These are phyloP conservation scores for Erucastrum elatum DNA, from an alignment of 345 rosid species.

Conservation along the genomic window DNA sequence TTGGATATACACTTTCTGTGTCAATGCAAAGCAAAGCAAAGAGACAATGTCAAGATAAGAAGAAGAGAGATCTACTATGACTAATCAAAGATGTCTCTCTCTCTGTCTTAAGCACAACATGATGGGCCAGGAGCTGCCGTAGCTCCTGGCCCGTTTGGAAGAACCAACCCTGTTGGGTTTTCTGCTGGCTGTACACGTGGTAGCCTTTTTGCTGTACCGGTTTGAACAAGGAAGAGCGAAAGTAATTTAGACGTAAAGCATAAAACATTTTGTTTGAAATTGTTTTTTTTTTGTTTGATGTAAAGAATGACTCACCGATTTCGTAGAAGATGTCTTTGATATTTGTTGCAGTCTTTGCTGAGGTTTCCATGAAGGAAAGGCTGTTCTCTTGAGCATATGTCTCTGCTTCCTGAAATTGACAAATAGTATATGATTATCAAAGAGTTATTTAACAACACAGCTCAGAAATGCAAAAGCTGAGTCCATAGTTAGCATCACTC, in stretches of 20 bases:
- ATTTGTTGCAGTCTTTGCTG: constrained; percentile 74
- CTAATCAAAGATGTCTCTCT: constrained; percentile 29
- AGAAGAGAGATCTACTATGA: constrained; percentile 2
- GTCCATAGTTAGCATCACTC: too few species aligned
- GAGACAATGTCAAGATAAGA: too few species aligned
- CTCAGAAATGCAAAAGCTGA: neutral
- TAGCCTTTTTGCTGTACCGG: constrained; percentile 68
- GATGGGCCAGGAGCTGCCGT: constrained; percentile 67
- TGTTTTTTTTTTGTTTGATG: neutral
- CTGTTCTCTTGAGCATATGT: constrained; percentile 72
- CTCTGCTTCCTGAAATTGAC: constrained; percentile 65
- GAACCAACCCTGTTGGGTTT: constrained; percentile 87
- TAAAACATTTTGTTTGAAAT: neutral
- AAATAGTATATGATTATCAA: constrained; percentile 7
- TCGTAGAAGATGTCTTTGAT: constrained; percentile 79
- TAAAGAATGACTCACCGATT: constrained; percentile 54
- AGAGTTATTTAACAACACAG: constrained; percentile 13
- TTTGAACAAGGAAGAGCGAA: neutral
- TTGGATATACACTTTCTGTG: neutral
- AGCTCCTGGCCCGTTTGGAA: constrained; percentile 71
- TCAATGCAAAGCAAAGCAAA: constrained; percentile 17
- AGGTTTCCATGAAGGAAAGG: constrained; percentile 83
- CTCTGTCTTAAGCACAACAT: constrained; percentile 59
- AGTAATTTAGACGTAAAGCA: neutral
- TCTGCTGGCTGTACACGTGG: constrained; percentile 85